A percentile compares a stretch with the other conserved stretches of the same genome.
Conservation (phyloP, 1,284 basidiomycete genomes). For the Meira nashicola region DNA sequence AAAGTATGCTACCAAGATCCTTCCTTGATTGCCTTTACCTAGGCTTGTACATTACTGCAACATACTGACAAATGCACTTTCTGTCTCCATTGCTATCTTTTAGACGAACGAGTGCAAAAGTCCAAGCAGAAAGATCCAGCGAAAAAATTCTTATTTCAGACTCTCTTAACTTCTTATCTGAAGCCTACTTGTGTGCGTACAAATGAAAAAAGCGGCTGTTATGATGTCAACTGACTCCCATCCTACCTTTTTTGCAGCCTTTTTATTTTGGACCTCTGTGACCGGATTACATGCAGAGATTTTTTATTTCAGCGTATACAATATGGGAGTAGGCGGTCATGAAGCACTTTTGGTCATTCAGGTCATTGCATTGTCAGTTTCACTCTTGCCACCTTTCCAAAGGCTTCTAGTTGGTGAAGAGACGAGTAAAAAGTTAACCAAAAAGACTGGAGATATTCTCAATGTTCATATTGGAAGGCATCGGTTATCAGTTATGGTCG, state of each 20-base stretch:
- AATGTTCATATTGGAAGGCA: constrained; percentile 5
- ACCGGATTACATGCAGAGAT: constrained; percentile 69
- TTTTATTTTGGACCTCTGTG: constrained; percentile 80
- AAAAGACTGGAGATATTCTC: no score
- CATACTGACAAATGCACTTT: no score
- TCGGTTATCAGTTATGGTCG: neutral
- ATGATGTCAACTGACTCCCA: neutral
- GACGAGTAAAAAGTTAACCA: neutral
- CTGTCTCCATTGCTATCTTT: no score
- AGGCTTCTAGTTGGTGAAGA: constrained; percentile 3
- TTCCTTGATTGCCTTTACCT: constrained; percentile 12
- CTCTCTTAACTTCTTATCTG: constrained; percentile 23
- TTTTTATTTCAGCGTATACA: constrained; percentile 40
- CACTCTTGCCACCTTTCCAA: constrained; percentile 15
- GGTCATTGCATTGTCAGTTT: constrained; percentile 26
- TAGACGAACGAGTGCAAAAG: neutral
- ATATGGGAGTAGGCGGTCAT: constrained; percentile 42
- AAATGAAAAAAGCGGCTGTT: neutral
- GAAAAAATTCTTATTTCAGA: constrained; percentile 7
- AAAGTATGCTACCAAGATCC: constrained; percentile 11
- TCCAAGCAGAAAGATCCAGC: neutral
- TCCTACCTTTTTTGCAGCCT: constrained; percentile 59
- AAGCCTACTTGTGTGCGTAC: constrained; percentile 30
- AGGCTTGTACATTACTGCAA: neutral
- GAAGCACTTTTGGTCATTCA: constrained; percentile 42